phyloP scores from a whole-genome alignment of 331 rosid genomes.

The Acacia pycnantha region DNA sequence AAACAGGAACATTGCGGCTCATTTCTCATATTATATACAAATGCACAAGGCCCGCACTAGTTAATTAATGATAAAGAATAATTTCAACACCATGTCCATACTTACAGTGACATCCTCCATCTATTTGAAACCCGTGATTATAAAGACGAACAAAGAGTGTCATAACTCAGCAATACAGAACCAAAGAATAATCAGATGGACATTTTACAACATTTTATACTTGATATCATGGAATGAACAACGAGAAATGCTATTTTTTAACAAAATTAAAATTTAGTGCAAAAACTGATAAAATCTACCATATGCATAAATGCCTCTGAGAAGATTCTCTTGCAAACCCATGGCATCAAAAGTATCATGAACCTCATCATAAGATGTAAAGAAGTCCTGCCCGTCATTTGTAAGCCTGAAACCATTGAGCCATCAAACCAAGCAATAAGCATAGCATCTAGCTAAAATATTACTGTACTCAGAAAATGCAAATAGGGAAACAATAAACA shows the following conservation, averaged over 20 bases:
- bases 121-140: background rate
- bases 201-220: background rate
- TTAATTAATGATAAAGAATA: background rate
- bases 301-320: slow-evolving; percentile 80
- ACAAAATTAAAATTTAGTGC: background rate
- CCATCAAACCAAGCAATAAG: slow-evolving; percentile 9
- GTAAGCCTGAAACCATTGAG: slow-evolving; percentile 46
- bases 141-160: background rate
- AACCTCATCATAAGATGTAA: slow-evolving; percentile 67
- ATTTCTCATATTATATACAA: background rate
- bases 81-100: background rate
- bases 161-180: background rate
- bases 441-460: slow-evolving; percentile 9
- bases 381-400: slow-evolving; percentile 68
- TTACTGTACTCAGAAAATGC: background rate
- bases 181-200: background rate
- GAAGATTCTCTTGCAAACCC: slow-evolving; percentile 83
- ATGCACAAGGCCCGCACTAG: background rate
- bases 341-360: slow-evolving; percentile 69
- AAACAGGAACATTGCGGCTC: background rate
- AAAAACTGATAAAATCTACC: slow-evolving; percentile 37
- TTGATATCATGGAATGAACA: background rate
- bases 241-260: background rate
- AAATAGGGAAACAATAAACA: background rate
- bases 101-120: background rate